These are phyloP conservation scores for Penicillium sp. DNA, from an alignment of 2,329 filamentous ascomycete species.

Conservation along the genomic window DNA sequence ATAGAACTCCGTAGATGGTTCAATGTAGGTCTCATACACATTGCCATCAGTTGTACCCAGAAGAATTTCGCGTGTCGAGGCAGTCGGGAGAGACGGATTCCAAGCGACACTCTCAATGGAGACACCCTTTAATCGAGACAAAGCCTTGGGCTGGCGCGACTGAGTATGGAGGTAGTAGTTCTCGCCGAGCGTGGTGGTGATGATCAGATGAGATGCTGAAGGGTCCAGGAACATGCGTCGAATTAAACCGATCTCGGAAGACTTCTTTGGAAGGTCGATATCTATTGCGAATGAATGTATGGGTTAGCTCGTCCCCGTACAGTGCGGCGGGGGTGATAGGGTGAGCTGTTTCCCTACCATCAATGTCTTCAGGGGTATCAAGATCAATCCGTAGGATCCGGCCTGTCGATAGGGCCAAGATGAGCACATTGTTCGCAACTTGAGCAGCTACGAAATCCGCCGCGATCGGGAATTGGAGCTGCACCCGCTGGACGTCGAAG, in stretches of 20 bases:
- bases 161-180: conserved; percentile 98
- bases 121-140: conserved; percentile 83
- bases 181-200: conserved; percentile 89
- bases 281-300: conserved; percentile 61
- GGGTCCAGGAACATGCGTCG: conserved; percentile 97
- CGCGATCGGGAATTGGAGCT: conserved; percentile 91
- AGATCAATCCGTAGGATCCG: conserved; percentile 93
- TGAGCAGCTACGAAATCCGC: conserved; percentile 96
- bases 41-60: conserved; percentile 91
- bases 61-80: conserved; percentile 92
- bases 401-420: conserved; percentile 88
- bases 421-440: conserved; percentile 95
- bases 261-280: conserved; percentile 94
- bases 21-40: conserved; percentile 93
- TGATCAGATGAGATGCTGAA: conserved; percentile 89
- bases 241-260: conserved; percentile 89
- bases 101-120: conserved; percentile 89
- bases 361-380: conserved; percentile 92
- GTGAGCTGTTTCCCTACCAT: conserved; percentile 62
- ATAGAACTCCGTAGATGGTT: conserved; percentile 94
- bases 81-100: conserved; percentile 91
- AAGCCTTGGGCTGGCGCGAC: conserved; percentile 81
- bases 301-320: conserved; percentile 25
- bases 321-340: conserved; percentile 17
- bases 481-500: conserved; percentile 91